A percentile compares a stretch with the other conserved stretches of the same genome.
phyloP scores from a whole-genome alignment of 768 basidiomycete species.

The Trametes punicea region DNA sequence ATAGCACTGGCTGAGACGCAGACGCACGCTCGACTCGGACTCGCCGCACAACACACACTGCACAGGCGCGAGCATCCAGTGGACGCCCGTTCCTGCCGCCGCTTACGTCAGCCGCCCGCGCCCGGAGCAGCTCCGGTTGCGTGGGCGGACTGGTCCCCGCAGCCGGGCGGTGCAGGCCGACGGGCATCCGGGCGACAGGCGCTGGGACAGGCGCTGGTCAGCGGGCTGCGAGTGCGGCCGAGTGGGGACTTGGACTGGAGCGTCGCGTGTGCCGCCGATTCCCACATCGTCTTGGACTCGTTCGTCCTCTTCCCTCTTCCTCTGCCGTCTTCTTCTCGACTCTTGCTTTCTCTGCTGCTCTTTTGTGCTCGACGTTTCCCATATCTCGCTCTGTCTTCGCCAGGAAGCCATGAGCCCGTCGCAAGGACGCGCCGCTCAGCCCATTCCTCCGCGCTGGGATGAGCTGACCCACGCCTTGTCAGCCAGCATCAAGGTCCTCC shows the following conservation, averaged over 20 bases:
- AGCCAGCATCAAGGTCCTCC: constrained; percentile 13
- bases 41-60: background rate
- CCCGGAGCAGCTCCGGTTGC: background rate
- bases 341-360: constrained; percentile 4
- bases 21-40: background rate
- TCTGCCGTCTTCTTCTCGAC: background rate
- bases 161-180: constrained; percentile 13
- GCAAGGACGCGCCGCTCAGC: constrained; percentile 8
- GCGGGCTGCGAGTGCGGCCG: background rate
- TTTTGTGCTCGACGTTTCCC: constrained; percentile 3
- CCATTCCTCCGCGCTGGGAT: constrained; percentile 14
- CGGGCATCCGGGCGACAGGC: background rate
- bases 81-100: too few relatives aligned
- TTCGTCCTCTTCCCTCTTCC: constrained; percentile 12
- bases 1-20: background rate
- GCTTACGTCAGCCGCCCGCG: background rate
- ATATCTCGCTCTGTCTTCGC: background rate
- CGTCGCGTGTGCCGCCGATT: constrained; percentile 10
- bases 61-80: background rate
- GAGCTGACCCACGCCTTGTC: constrained; percentile 17
- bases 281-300: constrained; percentile 6
- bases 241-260: background rate
- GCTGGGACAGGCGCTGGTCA: too few relatives aligned
- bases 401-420: constrained; percentile 15
- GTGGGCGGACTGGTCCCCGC: background rate